A percentile compares a stretch with the other conserved stretches of the same genome.
These are phyloP conservation scores for Pelargonium citronellum DNA, from an alignment of 441 rosid genomes.

Conservation along the genomic window DNA sequence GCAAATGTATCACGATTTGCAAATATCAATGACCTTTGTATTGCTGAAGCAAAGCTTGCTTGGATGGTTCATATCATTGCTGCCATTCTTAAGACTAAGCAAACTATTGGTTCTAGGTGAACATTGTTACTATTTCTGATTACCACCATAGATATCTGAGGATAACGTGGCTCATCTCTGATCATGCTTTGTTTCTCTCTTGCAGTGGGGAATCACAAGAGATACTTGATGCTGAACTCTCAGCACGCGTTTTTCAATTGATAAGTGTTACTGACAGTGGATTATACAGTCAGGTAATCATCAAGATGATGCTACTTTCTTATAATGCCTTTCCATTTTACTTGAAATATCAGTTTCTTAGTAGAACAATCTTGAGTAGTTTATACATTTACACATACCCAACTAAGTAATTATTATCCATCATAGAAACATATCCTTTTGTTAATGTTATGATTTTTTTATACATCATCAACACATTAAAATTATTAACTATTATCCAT, in stretches of 20 bases:
- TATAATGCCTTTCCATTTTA: neutral
- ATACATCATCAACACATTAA: constrained; percentile 3
- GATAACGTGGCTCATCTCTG: neutral
- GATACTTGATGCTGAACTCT: constrained; percentile 96
- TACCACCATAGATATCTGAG: neutral
- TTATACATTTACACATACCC: neutral
- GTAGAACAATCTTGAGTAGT: neutral
- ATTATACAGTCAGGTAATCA: constrained; percentile 71
- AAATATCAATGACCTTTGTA: constrained; percentile 58
- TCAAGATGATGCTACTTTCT: constrained; percentile 4
- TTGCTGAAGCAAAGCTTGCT: constrained; percentile 89
- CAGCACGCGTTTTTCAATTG: constrained; percentile 94
- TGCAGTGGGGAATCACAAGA: constrained; percentile 95
- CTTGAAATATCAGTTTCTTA: neutral
- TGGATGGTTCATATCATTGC: constrained; percentile 97
- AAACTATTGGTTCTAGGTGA: constrained; percentile 85
- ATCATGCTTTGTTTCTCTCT: constrained; percentile 14
- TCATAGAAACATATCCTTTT: neutral
- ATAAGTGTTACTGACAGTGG: constrained; percentile 92
- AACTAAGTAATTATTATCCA: neutral
- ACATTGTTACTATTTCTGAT: constrained; percentile 16
- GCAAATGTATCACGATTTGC: constrained; percentile 43
- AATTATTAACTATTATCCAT: neutral
- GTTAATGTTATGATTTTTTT: neutral
- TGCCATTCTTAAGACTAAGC: constrained; percentile 85